These are phyloP conservation scores for Panicum miliaceum DNA, from an alignment of 176 grass and related monocot species.

Conservation along the genomic window DNA sequence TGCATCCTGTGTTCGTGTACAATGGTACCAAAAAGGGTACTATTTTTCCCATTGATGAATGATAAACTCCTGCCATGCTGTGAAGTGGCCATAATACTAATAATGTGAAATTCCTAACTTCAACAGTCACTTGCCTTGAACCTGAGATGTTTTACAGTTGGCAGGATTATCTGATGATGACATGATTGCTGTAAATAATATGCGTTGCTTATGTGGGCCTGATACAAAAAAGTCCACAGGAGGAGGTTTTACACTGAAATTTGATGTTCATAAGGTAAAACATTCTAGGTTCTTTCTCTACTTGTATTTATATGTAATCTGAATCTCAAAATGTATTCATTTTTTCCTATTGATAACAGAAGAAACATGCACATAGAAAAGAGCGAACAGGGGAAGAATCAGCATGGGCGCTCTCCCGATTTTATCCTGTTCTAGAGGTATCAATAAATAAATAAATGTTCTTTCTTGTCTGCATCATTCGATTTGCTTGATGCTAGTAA, in stretches of 20 bases:
- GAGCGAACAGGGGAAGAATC: conserved; percentile 77
- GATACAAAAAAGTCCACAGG: conserved; percentile 81
- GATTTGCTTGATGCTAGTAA: conserved; percentile 10
- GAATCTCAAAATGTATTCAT: conserved; percentile 31
- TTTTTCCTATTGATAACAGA: conserved; percentile 54
- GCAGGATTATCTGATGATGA: conserved; percentile 93
- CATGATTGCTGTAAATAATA: conserved; percentile 95
- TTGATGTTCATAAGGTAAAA: conserved; percentile 89
- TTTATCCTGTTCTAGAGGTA: conserved; percentile 98
- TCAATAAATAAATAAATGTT: conserved; percentile 21
- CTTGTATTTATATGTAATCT: conserved; percentile 29
- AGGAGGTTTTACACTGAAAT: conserved; percentile 85
- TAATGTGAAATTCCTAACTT: conserved; percentile 10
- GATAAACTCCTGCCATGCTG: conserved; percentile 22
- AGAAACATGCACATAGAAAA: conserved; percentile 75
- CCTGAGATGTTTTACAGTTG: conserved; percentile 63
- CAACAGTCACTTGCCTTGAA: conserved; percentile 8
- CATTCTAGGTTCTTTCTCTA: not conserved
- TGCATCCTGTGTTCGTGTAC: not conserved
- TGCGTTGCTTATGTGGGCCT: conserved; percentile 74
- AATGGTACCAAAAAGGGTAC: not conserved
- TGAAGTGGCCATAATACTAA: conserved; percentile 13
- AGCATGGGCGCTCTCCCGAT: conserved; percentile 80
- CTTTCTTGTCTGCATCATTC: not conserved
- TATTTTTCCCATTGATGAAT: conserved; percentile 2